Evolutionary conservation across 441 rosid genomes (phyloP), one percentile per base, ranked within the genome.

Genomic region (Biscutella laevigata): DNA sequence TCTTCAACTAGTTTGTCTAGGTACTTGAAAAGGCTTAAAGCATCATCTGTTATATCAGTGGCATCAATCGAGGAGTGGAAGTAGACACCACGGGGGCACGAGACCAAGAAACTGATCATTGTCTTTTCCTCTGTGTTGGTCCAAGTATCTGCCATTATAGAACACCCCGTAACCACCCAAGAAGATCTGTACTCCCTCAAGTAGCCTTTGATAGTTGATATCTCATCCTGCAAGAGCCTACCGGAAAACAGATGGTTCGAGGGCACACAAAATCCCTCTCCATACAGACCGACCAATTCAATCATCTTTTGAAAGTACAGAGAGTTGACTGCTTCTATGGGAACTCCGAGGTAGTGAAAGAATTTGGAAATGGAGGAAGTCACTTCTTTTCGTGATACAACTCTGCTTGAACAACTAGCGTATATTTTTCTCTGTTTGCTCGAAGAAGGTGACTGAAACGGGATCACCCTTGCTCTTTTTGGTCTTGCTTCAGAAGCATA

Each of bases 81-180:
- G 65, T 77, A 81, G 54, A 78, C 64, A 46, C 95, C 95, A 1
- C 71, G 79, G 16, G 95, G 90, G 37, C 88, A 88, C 51, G 86
- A 84, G 35, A 82, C 85, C 77, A 88, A 63, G 64, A 88, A 72
- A 75, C 86, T 81, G 36, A 86, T 81, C 57, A 75, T 40, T 14
- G 77, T 77, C 74, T 80, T 77, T 15, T 90, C 84, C 30, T 82
- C 84, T 30, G 73, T 33, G 69, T 92, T 78, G 17, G 62, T 78
- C 99, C 95, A 92, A 61, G 80, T 74, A 77, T 92, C 95, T 64
- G 84, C 84, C 81, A 86, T 57, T 51, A 92, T 61, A 48, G 99
- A 84, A 62, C 95, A 92, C 29, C 99, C 95, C 13, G 88, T 77
- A 37, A 68, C 59, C 20, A 70, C 65, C 95, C 97, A 88, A 22